These are phyloP conservation scores for Phytophthora hibernalis DNA, from an alignment of 352 stramenopile genomes.

Conservation along the genomic window DNA sequence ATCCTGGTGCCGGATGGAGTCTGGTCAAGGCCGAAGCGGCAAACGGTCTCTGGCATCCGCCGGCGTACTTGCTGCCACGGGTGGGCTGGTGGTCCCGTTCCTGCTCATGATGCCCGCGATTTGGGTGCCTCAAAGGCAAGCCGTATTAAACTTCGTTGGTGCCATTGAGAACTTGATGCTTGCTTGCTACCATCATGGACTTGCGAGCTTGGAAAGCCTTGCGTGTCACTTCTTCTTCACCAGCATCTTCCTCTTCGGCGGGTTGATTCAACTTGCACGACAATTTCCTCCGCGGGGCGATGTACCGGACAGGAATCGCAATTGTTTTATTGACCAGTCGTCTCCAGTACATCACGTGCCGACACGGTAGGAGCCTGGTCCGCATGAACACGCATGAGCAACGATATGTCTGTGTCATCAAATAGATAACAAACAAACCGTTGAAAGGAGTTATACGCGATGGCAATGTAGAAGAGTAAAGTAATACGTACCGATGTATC, in stretches of 20 bases:
- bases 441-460: background rate
- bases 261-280: conserved; percentile 10
- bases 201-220: conserved; percentile 10
- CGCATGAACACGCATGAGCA: conserved; percentile 18
- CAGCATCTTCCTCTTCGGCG: conserved; percentile 7
- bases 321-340: background rate
- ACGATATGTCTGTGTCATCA: conserved; percentile 9
- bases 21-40: too few species aligned
- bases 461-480: too few species aligned
- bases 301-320: conserved; percentile 3
- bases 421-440: background rate
- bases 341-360: conserved; percentile 18
- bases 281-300: conserved; percentile 2
- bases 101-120: too few species aligned
- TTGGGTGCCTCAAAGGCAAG: too few species aligned
- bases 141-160: too few species aligned
- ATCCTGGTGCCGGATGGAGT: too few species aligned
- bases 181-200: conserved; percentile 1
- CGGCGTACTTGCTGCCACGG: too few species aligned
- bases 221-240: background rate
- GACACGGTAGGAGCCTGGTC: too few species aligned
- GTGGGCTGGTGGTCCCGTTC: too few species aligned
- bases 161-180: too few species aligned
- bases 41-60: too few species aligned
- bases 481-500: too few species aligned